Evolutionary conservation across 75 land plant species (phyloP).

Genomic region (Picea sitchensis): DNA sequence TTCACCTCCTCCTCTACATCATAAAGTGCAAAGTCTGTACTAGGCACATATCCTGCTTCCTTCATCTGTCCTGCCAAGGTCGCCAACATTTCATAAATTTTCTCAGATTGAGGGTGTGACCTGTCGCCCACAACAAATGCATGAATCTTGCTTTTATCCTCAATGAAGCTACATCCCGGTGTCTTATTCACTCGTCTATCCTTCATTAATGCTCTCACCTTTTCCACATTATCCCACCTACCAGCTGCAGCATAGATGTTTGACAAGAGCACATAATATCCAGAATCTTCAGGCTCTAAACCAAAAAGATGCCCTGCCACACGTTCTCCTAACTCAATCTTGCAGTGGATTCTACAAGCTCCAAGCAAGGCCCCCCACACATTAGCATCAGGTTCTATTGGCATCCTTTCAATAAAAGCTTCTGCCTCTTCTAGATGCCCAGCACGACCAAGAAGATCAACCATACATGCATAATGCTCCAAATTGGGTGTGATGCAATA

Average conservation of each 20-base stretch:
- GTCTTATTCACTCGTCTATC: not conserved
- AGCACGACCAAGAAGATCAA: constrained; percentile 27
- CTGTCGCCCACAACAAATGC: constrained; percentile 11
- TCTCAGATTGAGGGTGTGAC: constrained; percentile 9
- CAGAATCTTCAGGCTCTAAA: constrained; percentile 13
- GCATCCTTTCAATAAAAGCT: constrained; percentile 3
- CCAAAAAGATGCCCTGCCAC: not conserved
- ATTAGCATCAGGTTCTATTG: not conserved
- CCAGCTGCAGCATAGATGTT: constrained; percentile 20
- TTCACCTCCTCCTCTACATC: constrained; percentile 1
- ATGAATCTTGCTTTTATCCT: constrained; percentile 10
- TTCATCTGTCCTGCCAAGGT: constrained; percentile 2
- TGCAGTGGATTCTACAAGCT: constrained; percentile 11
- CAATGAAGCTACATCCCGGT: constrained; percentile 13
- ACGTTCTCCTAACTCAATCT: constrained; percentile 5
- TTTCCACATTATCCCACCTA: constrained; percentile 5
- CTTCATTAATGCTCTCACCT: constrained; percentile 8
- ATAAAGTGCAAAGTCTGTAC: not conserved
- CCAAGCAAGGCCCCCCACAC: constrained; percentile 21
- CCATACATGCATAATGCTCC: constrained; percentile 25
- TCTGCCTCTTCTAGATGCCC: constrained; percentile 17
- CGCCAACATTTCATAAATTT: constrained; percentile 4
- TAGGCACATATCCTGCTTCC: constrained; percentile 10
- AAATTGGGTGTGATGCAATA: constrained; percentile 1
- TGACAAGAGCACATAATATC: constrained; percentile 15